Evolutionary conservation across 2,329 filamentous ascomycete genomes (phyloP).

Genomic region (Aspergillus arachidicola): DNA sequence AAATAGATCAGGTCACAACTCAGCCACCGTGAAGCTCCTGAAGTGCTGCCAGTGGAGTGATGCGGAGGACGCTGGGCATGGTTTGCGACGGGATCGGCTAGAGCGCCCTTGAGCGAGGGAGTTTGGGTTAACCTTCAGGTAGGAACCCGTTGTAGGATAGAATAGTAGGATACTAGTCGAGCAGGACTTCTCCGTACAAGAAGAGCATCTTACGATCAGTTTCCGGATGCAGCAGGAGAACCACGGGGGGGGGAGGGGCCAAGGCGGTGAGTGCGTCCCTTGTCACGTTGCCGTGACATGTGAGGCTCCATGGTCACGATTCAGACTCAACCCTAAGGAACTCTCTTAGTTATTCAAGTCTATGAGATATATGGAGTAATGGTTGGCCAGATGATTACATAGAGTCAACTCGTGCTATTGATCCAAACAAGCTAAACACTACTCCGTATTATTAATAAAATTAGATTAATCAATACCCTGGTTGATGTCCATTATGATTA

Average conservation of each 20-base stretch:
- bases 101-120: conserved; percentile 3
- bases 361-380: too few species aligned
- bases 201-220: background rate
- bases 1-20: conserved; percentile 11
- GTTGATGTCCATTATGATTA: too few species aligned
- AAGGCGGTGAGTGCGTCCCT: conserved; percentile 7
- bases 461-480: too few species aligned
- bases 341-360: too few species aligned
- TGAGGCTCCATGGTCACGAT: background rate
- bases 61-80: conserved; percentile 27
- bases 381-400: background rate
- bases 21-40: conserved; percentile 34
- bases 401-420: background rate
- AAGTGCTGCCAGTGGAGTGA: conserved; percentile 27
- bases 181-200: background rate
- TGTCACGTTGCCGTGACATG: conserved; percentile 8
- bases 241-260: background rate
- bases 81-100: conserved; percentile 18
- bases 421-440: background rate
- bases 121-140: background rate
- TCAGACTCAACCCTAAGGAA: too few species aligned
- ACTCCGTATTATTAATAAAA: too few species aligned
- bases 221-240: conserved; percentile 3
- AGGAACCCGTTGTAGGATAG: background rate
- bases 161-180: background rate